Evolutionary conservation across 352 stramenopile genomes (phyloP).

Genomic region (Lagenidium giganteum): DNA sequence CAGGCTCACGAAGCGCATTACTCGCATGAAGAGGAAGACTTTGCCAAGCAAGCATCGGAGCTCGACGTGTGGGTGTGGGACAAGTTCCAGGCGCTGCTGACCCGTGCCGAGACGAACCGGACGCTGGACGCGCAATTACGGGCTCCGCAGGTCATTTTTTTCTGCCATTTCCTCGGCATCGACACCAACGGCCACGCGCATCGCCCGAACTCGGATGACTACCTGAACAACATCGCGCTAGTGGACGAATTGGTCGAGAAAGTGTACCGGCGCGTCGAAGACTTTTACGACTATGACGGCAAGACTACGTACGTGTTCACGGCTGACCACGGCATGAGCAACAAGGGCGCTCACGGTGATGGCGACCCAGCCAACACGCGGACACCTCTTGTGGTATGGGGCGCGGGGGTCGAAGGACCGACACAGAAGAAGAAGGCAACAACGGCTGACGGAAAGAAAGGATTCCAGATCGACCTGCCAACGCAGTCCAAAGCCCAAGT

Average conservation of each 20-base stretch:
- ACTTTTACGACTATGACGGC: conserved; percentile 64
- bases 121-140: conserved; percentile 32
- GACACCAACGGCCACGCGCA: conserved; percentile 85
- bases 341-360: conserved; percentile 78
- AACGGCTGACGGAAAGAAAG: neutral
- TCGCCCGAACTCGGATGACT: conserved; percentile 67
- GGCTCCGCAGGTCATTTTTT: conserved; percentile 49
- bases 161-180: conserved; percentile 82
- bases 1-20: conserved; percentile 69
- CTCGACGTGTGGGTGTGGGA: conserved; percentile 79
- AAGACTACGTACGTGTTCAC: conserved; percentile 79
- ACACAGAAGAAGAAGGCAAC: neutral
- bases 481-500: conserved; percentile 67
- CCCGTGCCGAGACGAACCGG: conserved; percentile 12
- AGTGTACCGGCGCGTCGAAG: conserved; percentile 44
- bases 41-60: conserved; percentile 69
- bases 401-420: conserved; percentile 53
- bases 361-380: conserved; percentile 78
- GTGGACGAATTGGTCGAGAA: conserved; percentile 77
- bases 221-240: conserved; percentile 80
- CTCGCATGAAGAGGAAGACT: conserved; percentile 75
- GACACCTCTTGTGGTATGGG: conserved; percentile 75
- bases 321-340: conserved; percentile 81
- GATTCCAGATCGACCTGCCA: conserved; percentile 57
- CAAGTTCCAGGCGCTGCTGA: conserved; percentile 39